These are phyloP conservation scores for Phycomyces blakesleeanus DNA, from an alignment of 192 early-diverging fungal genomes.

Conservation along the genomic window DNA sequence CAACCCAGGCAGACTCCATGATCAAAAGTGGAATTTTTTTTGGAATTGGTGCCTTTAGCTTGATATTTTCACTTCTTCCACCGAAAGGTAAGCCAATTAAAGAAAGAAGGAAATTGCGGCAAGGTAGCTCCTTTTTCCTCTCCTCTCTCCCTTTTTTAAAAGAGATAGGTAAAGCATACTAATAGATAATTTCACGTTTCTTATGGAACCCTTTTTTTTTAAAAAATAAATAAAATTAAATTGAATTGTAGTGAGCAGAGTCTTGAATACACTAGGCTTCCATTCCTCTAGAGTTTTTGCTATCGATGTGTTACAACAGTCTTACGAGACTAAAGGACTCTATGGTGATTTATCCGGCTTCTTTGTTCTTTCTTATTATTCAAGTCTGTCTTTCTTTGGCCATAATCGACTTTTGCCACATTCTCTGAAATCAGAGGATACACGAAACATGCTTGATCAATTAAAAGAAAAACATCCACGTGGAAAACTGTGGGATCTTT, in stretches of 20 bases:
- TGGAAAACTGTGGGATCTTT: conserved; percentile 28
- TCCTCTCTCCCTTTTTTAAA: neutral
- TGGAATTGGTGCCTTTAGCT: conserved; percentile 32
- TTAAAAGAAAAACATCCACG: conserved; percentile 23
- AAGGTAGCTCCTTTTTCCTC: neutral
- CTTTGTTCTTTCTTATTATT: conserved; percentile 28
- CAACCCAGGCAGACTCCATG: neutral
- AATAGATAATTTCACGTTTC: neutral
- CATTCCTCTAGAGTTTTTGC: conserved; percentile 33
- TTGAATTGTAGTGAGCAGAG: conserved; percentile 15
- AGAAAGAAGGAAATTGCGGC: neutral
- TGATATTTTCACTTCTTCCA: conserved; percentile 36
- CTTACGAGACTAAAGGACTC: conserved; percentile 20
- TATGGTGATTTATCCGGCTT: conserved; percentile 26
- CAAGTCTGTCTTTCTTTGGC: conserved; percentile 32
- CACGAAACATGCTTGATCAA: conserved; percentile 20
- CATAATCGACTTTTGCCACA: conserved; percentile 22
- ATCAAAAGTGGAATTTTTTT: conserved; percentile 36
- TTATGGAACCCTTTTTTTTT: neutral
- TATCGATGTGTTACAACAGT: conserved; percentile 27
- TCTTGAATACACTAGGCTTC: conserved; percentile 33
- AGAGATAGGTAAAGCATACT: neutral
- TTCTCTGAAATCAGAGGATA: conserved; percentile 20
- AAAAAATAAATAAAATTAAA: neutral
- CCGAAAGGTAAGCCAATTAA: conserved; percentile 24